Evolutionary conservation across 2,329 filamentous ascomycete genomes (phyloP), one percentile per base, ranked within the genome.

Genomic region (Helotiales sp.): DNA sequence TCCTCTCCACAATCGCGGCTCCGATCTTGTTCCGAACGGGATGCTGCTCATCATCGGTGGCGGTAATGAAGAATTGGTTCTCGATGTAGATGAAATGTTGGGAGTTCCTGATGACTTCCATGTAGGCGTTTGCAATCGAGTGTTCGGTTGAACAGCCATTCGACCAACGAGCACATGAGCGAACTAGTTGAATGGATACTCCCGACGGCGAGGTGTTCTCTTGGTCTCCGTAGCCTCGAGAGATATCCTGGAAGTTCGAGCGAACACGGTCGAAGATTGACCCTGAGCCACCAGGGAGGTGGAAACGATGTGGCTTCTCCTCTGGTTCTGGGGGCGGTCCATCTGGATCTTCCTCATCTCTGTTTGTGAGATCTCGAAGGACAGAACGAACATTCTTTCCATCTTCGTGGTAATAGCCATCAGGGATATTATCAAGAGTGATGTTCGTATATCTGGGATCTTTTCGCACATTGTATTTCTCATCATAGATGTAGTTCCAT

Each of bases 401-500:
- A 53, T 68, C 56, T 7, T 54, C 15, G 2, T 61, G 54, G 38
- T 70, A 70, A 22, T 69, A 69, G 1, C 63, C 62, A 48, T 66
- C 66, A 8, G 64, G 59, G 17, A 67, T 65, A 15, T 59, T 53
- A 10, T 51, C 34, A 34, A 69, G 59, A 7, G 49, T 58, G 24
- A 71, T 44, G 19, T 57, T 5, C 4, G 30, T 51, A 50, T 86
- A 85, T 57, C 60, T 65, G 64, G 82, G 82, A 34, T 78, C 78
- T 0, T 77, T 74, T 48, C 80, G 75, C 70, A 64, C 57, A 52
- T 74, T 69, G 70, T 97, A 97, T 72, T 97, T 97, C 52, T 89
- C 85, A 56, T 86, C 81, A 63, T 85, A 96, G 63, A 97, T 93
- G 70, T 90, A 96, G 75, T 96, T 96, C 91, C 93, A 97, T 66